Evolutionary conservation across 2,329 filamentous ascomycete species (phyloP).

Genomic region (Colletotrichum tofieldiae): DNA sequence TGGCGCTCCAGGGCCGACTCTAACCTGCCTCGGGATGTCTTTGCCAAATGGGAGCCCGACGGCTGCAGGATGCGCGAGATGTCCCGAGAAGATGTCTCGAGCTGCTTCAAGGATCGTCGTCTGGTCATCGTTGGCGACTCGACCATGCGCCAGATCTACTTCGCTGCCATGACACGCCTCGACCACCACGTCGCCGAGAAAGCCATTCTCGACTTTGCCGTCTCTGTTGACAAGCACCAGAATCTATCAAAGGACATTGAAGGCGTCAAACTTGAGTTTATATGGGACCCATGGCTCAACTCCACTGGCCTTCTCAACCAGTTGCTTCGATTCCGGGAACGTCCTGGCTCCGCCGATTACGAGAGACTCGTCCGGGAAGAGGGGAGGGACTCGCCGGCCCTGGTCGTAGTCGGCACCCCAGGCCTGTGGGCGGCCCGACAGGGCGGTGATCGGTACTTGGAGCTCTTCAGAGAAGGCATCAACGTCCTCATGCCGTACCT

Average conservation of each 20-base stretch:
- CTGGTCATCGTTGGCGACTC: slow-evolving; percentile 76
- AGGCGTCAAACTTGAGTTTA: slow-evolving; percentile 50
- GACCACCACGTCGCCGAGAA: slow-evolving; percentile 32
- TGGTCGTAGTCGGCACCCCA: slow-evolving; percentile 68
- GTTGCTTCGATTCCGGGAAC: slow-evolving; percentile 39
- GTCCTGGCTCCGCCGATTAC: slow-evolving; percentile 32
- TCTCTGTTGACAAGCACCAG: slow-evolving; percentile 35
- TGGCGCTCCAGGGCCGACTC: slow-evolving; percentile 59
- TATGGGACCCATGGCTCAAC: slow-evolving; percentile 77
- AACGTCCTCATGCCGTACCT: slow-evolving; percentile 60
- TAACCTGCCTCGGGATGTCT: slow-evolving; percentile 47
- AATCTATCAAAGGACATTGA: slow-evolving; percentile 34
- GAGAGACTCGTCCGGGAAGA: slow-evolving; percentile 37
- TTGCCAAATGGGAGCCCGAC: slow-evolving; percentile 71
- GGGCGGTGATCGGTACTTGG: slow-evolving; percentile 61
- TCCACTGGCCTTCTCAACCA: slow-evolving; percentile 45
- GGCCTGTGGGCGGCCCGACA: slow-evolving; percentile 71
- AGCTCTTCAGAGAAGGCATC: slow-evolving; percentile 62
- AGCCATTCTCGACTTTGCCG: slow-evolving; percentile 40
- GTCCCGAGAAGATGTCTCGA: slow-evolving; percentile 63
- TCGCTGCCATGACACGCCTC: slow-evolving; percentile 56
- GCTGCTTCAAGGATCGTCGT: slow-evolving; percentile 66
- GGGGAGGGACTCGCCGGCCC: slow-evolving; percentile 52
- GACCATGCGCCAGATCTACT: slow-evolving; percentile 73
- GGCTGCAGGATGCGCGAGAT: slow-evolving; percentile 74